Base-by-base conservation (phyloP, 768 basidiomycete species). In the Lyophyllum decastes region DNA sequence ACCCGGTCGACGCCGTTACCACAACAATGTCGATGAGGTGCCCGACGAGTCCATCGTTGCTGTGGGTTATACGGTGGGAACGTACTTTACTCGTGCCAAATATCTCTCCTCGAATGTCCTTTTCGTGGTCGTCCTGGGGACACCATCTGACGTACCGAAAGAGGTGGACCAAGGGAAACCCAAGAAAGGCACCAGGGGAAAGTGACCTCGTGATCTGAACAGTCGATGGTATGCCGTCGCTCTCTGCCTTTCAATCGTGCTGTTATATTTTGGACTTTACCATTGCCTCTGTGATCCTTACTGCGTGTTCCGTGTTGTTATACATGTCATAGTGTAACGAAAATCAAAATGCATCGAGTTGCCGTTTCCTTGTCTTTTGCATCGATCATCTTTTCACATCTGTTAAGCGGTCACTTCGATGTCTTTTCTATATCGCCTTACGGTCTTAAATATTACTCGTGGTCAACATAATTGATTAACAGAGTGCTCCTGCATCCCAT, bases 21-120 rank as follows among this genome's bases (percentile, higher is more conserved):
- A 41, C 22, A 30, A 30, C 22, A 41, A 41, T 17, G 16, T 17
- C 17, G 52, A 24, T n/a, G 52, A 54, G 33, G 17, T 54, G 22
- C 52, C 52, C 11, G 14, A 21, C 9, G 40, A 54, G 17, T 43
- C 52, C 40, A 8, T 54, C 41, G 52, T 54, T 5, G 52, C 52
- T 7, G 38, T 54, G 16, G 52, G 52, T 8, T 54, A 54, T 27
- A 44, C 52, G 1, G 25, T 54, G n/a, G 26, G 26, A 21, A 41
- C 24, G 22, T 54, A 54, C 24, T 40, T 24, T 40, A 40, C 21
- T 52, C 25, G 22, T 22, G 40, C 24, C 41, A 21, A 21, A 11
- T 27, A 40, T 21, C 30, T 54, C 4, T 54, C 52, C 2, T 25
- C 52, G 4, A 54, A 54, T 33, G 41, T 54, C 11, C 52, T 40